phyloP scores from a whole-genome alignment of 179 eudicot genomes.

The Sideroxylon spinosum region DNA sequence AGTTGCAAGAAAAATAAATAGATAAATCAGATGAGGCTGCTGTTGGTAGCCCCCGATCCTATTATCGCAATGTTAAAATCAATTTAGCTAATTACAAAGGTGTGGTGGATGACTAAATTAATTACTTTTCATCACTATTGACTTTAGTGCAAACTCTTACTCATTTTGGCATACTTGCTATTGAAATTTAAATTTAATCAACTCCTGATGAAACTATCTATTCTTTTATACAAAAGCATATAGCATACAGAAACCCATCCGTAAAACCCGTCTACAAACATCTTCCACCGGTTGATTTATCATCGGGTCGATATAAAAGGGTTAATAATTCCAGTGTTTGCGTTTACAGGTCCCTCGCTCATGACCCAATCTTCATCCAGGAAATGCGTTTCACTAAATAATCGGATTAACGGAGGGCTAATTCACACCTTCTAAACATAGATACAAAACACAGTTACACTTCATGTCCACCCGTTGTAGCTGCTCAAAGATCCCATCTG shows the following conservation, averaged over 20 bases:
- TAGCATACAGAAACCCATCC: not conserved
- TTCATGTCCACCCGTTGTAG: not conserved
- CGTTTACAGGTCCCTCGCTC: not conserved
- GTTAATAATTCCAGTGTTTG: not conserved
- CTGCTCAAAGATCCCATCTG: not conserved
- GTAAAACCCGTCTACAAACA: not conserved
- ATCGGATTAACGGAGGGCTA: not conserved
- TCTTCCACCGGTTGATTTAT: not conserved
- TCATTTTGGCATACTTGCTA: not conserved
- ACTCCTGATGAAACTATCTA: not conserved
- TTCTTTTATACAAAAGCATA: not conserved
- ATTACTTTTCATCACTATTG: not conserved
- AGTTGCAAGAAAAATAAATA: not conserved
- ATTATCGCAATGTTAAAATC: not conserved
- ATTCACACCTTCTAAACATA: not conserved
- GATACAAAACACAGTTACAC: not conserved
- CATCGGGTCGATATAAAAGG: too few relatives aligned
- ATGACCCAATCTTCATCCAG: not conserved
- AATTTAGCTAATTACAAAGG: not conserved
- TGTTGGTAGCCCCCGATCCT: not conserved
- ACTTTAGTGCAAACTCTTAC: not conserved
- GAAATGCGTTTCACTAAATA: not conserved
- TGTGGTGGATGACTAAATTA: not conserved
- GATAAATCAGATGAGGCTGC: not conserved
- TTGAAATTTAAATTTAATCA: not conserved